These are phyloP conservation scores for Aspergillus egyptiacus DNA, from an alignment of 495 filamentous ascomycete species.

Conservation along the genomic window DNA sequence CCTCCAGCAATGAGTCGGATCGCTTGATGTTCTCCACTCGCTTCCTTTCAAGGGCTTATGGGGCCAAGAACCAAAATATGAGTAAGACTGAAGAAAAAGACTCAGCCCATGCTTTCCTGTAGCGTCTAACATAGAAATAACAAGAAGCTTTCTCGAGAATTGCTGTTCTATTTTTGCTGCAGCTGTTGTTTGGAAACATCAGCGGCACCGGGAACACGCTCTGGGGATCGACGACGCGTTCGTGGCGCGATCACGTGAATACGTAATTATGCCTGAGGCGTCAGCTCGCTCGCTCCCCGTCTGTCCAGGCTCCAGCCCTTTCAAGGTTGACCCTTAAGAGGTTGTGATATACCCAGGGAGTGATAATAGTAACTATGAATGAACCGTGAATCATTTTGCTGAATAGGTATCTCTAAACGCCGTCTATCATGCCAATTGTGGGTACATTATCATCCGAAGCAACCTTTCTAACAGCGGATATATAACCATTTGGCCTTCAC, in stretches of 20 bases:
- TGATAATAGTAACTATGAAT: too few relatives aligned
- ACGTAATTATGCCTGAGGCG: not conserved
- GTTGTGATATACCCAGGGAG: not conserved
- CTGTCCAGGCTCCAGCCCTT: too few relatives aligned
- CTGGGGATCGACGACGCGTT: too few relatives aligned
- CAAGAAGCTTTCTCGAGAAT: too few relatives aligned
- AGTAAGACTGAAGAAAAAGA: not conserved
- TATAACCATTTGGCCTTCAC: constrained; percentile 18
- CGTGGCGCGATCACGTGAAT: constrained; percentile 37
- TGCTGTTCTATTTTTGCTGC: too few relatives aligned
- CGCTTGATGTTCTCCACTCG: constrained; percentile 12
- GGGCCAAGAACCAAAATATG: not conserved
- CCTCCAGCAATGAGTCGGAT: constrained; percentile 4
- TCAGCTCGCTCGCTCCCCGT: too few relatives aligned
- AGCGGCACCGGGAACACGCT: too few relatives aligned
- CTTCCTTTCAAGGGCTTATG: constrained; percentile 9
- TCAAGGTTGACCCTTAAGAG: too few relatives aligned
- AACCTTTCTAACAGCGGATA: constrained; percentile 19
- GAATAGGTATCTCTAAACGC: constrained; percentile 16
- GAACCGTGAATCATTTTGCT: too few relatives aligned
- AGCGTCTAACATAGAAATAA: too few relatives aligned
- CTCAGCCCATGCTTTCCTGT: not conserved
- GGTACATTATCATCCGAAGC: constrained; percentile 16
- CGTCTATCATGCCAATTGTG: constrained; percentile 20
- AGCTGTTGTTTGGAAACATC: too few relatives aligned